Evolutionary conservation across 2,329 filamentous ascomycete genomes (phyloP).

Genomic region (Zymoseptoria brevis): DNA sequence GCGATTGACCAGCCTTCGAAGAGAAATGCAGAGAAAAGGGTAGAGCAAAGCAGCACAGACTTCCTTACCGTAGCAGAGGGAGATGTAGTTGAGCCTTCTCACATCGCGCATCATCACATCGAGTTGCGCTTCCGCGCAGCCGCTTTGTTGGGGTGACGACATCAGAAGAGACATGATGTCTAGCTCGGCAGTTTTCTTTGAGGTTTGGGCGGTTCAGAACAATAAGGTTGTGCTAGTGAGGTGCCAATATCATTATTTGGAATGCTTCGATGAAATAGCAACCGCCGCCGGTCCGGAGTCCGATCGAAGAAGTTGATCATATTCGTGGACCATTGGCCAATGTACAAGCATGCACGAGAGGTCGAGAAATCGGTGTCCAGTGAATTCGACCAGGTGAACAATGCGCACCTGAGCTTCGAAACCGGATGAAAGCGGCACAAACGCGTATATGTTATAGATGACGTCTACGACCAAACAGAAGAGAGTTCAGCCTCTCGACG

Average conservation of each 20-base stretch:
- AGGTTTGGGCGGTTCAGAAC: background rate
- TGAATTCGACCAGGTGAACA: too few species aligned
- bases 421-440: too few species aligned
- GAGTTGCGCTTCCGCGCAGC: background rate
- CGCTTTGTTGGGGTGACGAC: background rate
- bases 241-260: background rate
- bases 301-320: background rate
- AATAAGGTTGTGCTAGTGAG: background rate
- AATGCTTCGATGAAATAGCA: background rate
- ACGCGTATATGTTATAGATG: background rate
- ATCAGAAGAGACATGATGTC: background rate
- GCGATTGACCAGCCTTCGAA: background rate
- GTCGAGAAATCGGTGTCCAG: too few species aligned
- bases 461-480: background rate
- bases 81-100: background rate
- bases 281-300: background rate
- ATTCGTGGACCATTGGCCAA: too few species aligned
- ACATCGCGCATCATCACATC: background rate
- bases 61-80: background rate
- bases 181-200: background rate
- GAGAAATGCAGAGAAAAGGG: background rate
- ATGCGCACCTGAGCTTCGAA: too few species aligned
- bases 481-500: background rate
- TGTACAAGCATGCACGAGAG: too few species aligned
- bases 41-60: background rate